These are phyloP conservation scores for Saccharomycopsis lassenensis DNA, from an alignment of 805 yeast genomes.

Conservation along the genomic window DNA sequence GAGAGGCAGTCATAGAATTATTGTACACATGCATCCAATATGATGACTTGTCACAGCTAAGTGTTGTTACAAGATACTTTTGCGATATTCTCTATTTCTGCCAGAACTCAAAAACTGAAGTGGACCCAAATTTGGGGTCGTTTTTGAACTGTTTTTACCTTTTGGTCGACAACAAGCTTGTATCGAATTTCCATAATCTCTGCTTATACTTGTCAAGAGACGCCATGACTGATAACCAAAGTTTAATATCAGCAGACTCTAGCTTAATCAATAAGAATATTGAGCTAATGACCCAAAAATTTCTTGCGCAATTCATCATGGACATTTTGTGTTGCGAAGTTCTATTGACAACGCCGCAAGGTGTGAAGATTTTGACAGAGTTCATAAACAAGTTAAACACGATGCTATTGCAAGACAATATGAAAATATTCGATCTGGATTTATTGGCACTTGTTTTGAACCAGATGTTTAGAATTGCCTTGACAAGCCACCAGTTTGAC, in stretches of 20 bases:
- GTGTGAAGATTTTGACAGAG: constrained; percentile 2
- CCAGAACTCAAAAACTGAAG: constrained; percentile 1
- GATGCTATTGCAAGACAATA: constrained; percentile 3
- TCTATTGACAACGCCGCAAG: constrained; percentile 3
- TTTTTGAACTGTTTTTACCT: constrained; percentile 15
- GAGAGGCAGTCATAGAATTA: constrained; percentile 14
- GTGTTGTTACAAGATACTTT: constrained; percentile 11
- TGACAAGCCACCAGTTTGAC: constrained; percentile 2
- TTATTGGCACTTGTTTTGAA: constrained; percentile 4
- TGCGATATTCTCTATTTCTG: constrained; percentile 16
- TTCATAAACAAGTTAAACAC: constrained; percentile 8
- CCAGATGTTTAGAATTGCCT: constrained; percentile 4
- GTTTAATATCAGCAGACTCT: constrained; percentile 1
- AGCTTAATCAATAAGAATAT: neutral
- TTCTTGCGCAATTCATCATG: constrained; percentile 8
- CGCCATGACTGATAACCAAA: neutral
- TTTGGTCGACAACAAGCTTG: constrained; percentile 8
- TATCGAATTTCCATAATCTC: constrained; percentile 8
- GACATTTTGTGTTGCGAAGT: constrained; percentile 11
- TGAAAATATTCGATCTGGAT: constrained; percentile 4
- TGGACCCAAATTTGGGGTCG: constrained; percentile 12
- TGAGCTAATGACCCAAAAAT: constrained; percentile 5
- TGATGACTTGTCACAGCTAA: constrained; percentile 16
- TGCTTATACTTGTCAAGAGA: neutral
- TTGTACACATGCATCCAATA: constrained; percentile 15